Evolutionary conservation across 768 basidiomycete species (phyloP).

Genomic region (Coprinopsis sp.): DNA sequence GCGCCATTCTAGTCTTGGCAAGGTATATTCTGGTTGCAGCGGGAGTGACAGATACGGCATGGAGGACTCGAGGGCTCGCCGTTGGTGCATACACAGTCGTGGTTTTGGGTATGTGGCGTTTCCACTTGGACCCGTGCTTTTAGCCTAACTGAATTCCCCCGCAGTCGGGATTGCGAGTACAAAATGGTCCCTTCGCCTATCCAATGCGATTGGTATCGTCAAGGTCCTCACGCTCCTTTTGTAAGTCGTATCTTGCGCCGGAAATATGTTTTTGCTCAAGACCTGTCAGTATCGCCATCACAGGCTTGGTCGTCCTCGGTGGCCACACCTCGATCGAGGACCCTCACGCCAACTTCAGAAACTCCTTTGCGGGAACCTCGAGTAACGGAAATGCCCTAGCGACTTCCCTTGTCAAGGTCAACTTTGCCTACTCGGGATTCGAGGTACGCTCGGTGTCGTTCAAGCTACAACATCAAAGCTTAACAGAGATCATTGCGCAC

Average conservation of each 20-base stretch:
- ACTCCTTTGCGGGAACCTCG: conserved; percentile 54
- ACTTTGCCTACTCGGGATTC: conserved; percentile 34
- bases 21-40: conserved; percentile 32
- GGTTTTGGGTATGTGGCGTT: conserved; percentile 21
- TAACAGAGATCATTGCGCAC: not conserved
- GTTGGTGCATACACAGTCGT: conserved; percentile 29
- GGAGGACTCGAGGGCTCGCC: conserved; percentile 32
- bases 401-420: conserved; percentile 33
- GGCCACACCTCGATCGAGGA: conserved; percentile 53
- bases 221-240: conserved; percentile 29
- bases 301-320: conserved; percentile 56
- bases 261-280: not conserved
- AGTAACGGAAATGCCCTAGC: conserved; percentile 41
- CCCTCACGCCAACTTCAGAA: conserved; percentile 52
- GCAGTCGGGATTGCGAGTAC: conserved; percentile 30
- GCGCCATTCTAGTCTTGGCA: conserved; percentile 25
- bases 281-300: conserved; percentile 38
- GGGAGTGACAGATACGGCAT: conserved; percentile 24
- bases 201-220: conserved; percentile 30
- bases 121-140: too few relatives aligned
- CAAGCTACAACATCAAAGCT: not conserved
- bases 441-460: conserved; percentile 21
- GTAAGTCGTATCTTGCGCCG: conserved; percentile 9
- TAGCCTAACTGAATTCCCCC: not conserved
- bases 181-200: conserved; percentile 34